Conservation (phyloP, 2,329 filamentous ascomycete genomes). For the Epichloe brachyelytri region DNA sequence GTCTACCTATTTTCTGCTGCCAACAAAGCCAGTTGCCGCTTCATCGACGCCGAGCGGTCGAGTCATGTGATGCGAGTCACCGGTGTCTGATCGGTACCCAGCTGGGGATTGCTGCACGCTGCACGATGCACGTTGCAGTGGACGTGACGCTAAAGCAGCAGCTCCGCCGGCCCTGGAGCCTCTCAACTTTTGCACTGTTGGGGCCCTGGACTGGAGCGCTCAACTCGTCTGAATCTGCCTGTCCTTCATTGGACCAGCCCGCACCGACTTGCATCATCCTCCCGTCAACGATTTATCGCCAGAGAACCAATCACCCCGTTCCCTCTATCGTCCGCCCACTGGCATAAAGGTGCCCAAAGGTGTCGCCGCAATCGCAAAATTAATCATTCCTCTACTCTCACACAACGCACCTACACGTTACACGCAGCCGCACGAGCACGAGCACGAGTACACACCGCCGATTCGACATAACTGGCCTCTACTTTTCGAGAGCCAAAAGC, state of each 20-base stretch:
- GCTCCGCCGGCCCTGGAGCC: neutral
- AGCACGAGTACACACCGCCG: neutral
- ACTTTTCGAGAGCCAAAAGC: neutral
- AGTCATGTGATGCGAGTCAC: conserved; percentile 3
- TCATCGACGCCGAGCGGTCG: neutral
- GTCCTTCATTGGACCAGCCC: neutral
- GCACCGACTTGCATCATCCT: neutral
- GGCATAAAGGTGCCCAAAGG: neutral
- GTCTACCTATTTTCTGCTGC: neutral
- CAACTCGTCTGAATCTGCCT: neutral
- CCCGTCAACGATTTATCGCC: neutral
- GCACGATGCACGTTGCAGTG: neutral
- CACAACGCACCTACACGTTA: too few relatives aligned
- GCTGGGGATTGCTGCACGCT: neutral
- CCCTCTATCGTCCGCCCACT: neutral
- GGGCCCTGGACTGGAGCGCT: too few relatives aligned
- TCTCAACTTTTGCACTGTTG: neutral
- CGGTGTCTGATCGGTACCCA: neutral
- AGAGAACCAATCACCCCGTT: neutral
- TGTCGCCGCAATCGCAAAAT: neutral
- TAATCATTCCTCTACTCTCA: neutral
- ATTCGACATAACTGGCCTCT: neutral
- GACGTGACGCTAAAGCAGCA: neutral
- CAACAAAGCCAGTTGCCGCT: neutral
- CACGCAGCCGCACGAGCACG: neutral